phyloP scores from a whole-genome alignment of 208 protist species.

The Acanthamoeba healyi region DNA sequence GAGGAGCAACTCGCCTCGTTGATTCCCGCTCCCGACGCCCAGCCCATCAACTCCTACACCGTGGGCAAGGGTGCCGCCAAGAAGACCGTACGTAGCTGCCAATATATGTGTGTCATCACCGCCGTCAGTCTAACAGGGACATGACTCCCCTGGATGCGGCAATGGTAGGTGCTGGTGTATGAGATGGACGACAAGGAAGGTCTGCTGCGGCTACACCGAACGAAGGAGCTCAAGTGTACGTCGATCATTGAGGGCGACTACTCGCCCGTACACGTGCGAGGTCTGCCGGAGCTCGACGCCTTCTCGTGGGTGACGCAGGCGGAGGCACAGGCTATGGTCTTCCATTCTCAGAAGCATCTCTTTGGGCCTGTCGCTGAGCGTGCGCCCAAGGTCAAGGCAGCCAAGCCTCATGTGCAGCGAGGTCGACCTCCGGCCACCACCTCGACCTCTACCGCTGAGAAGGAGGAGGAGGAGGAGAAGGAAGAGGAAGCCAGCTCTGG shows the following conservation, averaged over 20 bases:
- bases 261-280: constrained; percentile 1
- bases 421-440: too few relatives aligned
- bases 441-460: background rate
- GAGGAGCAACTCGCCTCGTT: background rate
- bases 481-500: background rate
- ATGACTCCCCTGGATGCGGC: too few relatives aligned
- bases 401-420: background rate
- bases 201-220: background rate
- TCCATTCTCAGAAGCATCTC: constrained; percentile 24
- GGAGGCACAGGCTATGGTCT: background rate
- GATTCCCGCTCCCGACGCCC: background rate
- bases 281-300: constrained; percentile 31
- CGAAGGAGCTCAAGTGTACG: constrained; percentile 2
- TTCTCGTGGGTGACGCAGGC: background rate
- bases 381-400: background rate
- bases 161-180: background rate
- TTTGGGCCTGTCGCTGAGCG: background rate
- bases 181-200: constrained; percentile 1
- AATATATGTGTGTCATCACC: too few relatives aligned
- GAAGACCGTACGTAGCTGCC: constrained; percentile 50
- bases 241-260: constrained; percentile 58
- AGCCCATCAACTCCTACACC: constrained; percentile 16
- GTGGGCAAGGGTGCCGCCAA: constrained; percentile 40
- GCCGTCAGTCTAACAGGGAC: too few relatives aligned
- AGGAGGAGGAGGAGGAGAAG: background rate